These are phyloP conservation scores for Pueraria montana DNA, from an alignment of 306 rosid genomes.

Conservation along the genomic window DNA sequence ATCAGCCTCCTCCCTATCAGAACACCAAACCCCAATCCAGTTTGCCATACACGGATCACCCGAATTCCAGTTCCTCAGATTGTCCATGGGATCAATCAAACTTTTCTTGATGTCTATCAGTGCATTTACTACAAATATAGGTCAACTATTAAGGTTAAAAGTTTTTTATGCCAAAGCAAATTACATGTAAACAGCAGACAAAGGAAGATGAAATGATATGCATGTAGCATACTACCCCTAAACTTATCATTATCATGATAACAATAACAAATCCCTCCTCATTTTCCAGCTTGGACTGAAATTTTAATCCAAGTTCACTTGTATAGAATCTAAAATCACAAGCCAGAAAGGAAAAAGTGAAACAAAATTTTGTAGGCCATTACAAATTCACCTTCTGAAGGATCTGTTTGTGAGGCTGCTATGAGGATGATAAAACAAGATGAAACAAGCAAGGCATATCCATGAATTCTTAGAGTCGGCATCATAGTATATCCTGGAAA, in stretches of 20 bases:
- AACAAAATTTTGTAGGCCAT: background rate
- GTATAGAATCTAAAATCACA: background rate
- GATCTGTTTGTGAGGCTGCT: constrained; percentile 59
- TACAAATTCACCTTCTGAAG: constrained; percentile 75
- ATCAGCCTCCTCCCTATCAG: constrained; percentile 43
- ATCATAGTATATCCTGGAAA: constrained; percentile 56
- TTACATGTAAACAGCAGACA: background rate
- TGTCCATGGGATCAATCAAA: constrained; percentile 64
- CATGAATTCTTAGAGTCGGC: constrained; percentile 55
- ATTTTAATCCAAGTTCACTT: background rate
- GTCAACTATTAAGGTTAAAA: background rate
- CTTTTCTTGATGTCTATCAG: constrained; percentile 67
- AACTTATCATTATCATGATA: background rate
- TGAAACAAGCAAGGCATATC: constrained; percentile 52
- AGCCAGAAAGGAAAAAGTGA: constrained; percentile 16
- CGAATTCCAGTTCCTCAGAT: constrained; percentile 65
- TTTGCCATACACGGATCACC: constrained; percentile 76
- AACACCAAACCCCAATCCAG: constrained; percentile 80
- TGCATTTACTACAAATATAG: constrained; percentile 65
- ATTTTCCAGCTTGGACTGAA: background rate
- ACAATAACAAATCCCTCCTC: background rate
- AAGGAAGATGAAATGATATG: background rate
- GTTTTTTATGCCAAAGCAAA: constrained; percentile 14
- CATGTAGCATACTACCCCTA: background rate
- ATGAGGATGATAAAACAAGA: constrained; percentile 51